Evolutionary conservation across 164 flowering plant genomes (phyloP).

Genomic region (Chloranthus sessilifolius): DNA sequence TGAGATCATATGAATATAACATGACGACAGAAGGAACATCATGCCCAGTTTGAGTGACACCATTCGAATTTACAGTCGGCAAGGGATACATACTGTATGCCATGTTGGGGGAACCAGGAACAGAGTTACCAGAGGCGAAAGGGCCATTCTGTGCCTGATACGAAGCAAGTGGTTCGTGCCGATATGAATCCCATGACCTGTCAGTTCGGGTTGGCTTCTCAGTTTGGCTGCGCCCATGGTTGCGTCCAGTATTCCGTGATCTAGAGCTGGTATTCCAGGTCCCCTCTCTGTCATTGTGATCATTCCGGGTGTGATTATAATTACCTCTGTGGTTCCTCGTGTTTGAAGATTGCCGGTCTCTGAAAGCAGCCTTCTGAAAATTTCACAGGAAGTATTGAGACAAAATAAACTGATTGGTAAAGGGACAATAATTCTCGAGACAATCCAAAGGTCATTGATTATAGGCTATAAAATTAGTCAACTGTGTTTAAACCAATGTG

Average conservation of each 20-base stretch:
- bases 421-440: too few relatives aligned
- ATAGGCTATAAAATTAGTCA: too few relatives aligned
- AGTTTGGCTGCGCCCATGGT: slow-evolving; percentile 52
- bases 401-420: too few relatives aligned
- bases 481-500: too few relatives aligned
- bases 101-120: slow-evolving; percentile 42
- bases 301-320: slow-evolving; percentile 59
- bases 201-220: slow-evolving; percentile 58
- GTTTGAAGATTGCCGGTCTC: slow-evolving; percentile 65
- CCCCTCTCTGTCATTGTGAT: slow-evolving; percentile 78
- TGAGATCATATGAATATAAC: slow-evolving; percentile 80
- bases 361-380: slow-evolving; percentile 54
- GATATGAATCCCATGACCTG: slow-evolving; percentile 56
- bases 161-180: slow-evolving; percentile 46
- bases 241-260: slow-evolving; percentile 53
- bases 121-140: slow-evolving; percentile 34
- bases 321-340: slow-evolving; percentile 52
- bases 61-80: slow-evolving; percentile 43
- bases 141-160: slow-evolving; percentile 67
- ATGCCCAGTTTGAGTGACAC: slow-evolving; percentile 55
- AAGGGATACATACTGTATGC: slow-evolving; percentile 69
- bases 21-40: slow-evolving; percentile 58
- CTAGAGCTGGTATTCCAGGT: slow-evolving; percentile 67
- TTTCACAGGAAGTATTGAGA: slow-evolving; percentile 3
- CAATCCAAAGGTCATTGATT: too few relatives aligned